These are phyloP conservation scores for Veloboletus limbatus DNA, from an alignment of 1,284 basidiomycete species.

Conservation along the genomic window DNA sequence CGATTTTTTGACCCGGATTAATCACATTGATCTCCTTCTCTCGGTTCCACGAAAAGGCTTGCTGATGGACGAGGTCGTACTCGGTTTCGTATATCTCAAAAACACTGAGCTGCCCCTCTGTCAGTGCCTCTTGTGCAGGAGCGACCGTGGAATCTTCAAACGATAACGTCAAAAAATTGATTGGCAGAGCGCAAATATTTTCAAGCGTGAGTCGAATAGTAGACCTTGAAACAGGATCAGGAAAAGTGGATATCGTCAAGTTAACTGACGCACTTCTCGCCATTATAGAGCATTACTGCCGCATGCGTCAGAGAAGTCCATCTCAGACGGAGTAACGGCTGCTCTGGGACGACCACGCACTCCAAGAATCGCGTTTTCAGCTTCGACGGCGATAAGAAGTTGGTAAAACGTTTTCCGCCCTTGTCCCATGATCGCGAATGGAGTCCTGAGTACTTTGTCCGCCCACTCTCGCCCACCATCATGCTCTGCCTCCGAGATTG, in stretches of 20 bases:
- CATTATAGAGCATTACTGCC: conserved; percentile 90
- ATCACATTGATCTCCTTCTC: conserved; percentile 56
- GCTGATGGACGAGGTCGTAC: conserved; percentile 73
- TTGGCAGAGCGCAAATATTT: conserved; percentile 78
- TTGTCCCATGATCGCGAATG: conserved; percentile 62
- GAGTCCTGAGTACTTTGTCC: conserved; percentile 71
- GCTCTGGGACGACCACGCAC: conserved; percentile 78
- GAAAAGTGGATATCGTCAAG: background rate
- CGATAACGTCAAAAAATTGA: conserved; percentile 82
- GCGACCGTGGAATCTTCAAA: conserved; percentile 89
- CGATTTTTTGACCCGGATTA: conserved; percentile 66
- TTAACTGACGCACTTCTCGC: conserved; percentile 67
- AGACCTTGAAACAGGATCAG: conserved; percentile 49
- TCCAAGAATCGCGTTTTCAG: conserved; percentile 56
- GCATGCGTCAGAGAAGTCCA: conserved; percentile 87
- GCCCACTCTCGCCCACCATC: conserved; percentile 59
- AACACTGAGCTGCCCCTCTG: conserved; percentile 77
- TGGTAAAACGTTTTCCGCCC: conserved; percentile 34
- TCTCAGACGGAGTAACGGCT: conserved; percentile 82
- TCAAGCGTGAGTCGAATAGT: conserved; percentile 82
- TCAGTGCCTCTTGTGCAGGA: conserved; percentile 70
- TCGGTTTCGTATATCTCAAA: conserved; percentile 92
- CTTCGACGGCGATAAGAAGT: conserved; percentile 29
- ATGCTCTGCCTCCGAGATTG: conserved; percentile 55
- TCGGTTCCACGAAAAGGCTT: conserved; percentile 77